Base-by-base conservation (phyloP, 2,329 filamentous ascomycete genomes). In the Dissoconium aciculare region DNA sequence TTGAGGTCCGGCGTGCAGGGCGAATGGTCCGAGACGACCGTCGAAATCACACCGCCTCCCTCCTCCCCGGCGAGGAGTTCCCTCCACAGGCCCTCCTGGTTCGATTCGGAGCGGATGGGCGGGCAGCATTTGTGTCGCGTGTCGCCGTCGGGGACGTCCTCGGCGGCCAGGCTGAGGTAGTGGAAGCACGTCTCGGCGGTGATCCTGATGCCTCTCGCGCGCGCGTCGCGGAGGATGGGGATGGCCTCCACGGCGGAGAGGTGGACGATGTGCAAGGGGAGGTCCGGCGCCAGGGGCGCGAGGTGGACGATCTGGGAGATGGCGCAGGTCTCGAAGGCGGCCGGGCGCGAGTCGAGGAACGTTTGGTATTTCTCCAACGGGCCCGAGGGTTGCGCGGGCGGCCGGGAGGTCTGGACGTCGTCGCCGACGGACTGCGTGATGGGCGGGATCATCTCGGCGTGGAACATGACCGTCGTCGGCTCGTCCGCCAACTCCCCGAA, bases 401-500 rank as follows among this genome's bases (percentile, higher is more conserved):
- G 71, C 5, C 49, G 37, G 0, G 79, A 80, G 15, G 60, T 57
- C 47, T 81, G 77, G 3, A 83, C 74, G 15, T 74, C 72, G 52
- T 89, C 82, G 31, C 80, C 78, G 2, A 85, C 78, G 0, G 81
- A 84, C 42, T 73, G 71, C 29, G 79, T 60, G 42, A 85, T 79
- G 11, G 83, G 81, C n/a, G 87, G 84, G 9, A 91, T 76, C 84
- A 94, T 95, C 57, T 98, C 89, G 34, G 89, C 89, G 52, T 98
- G 89, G 62, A 98, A 98, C 87, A 98, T 95, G 46, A 95, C 73
- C 0, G 84, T 92, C 2, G 89, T 95, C 11, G 82, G 69, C 32
- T 76, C 69, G 44, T 82, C 74, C 37, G 80, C 79, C 38, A 98
- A 69, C 27, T 78, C 80, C 16, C 64, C 63, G 70, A 98, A 85